These are phyloP conservation scores for Akanthomyces dipterigenus DNA, from an alignment of 2,329 filamentous ascomycete genomes.

Conservation along the genomic window DNA sequence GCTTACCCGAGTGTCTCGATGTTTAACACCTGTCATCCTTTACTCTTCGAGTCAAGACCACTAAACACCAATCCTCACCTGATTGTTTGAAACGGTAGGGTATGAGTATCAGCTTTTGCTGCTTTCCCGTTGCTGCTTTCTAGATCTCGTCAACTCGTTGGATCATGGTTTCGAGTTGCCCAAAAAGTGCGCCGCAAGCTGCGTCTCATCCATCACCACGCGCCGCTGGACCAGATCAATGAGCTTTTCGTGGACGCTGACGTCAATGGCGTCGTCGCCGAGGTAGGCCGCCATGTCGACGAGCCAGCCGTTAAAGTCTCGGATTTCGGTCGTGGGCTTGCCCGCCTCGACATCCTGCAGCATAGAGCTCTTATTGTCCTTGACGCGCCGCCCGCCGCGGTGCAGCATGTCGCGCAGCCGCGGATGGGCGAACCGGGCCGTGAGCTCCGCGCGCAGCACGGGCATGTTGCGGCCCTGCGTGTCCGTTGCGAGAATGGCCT, in stretches of 20 bases:
- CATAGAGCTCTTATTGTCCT: slow-evolving; percentile 54
- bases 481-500: slow-evolving; percentile 29
- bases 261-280: slow-evolving; percentile 18
- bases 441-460: slow-evolving; percentile 14
- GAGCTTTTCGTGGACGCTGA: slow-evolving; percentile 34
- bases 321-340: slow-evolving; percentile 44
- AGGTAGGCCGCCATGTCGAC: slow-evolving; percentile 39
- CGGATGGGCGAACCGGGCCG: slow-evolving; percentile 36
- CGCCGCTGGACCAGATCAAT: slow-evolving; percentile 36
- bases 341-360: slow-evolving; percentile 50
- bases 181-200: slow-evolving; percentile 26
- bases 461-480: slow-evolving; percentile 3
- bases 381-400: slow-evolving; percentile 40
- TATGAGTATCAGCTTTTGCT: not conserved
- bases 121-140: not conserved
- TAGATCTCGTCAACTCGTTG: not conserved
- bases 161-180: not conserved
- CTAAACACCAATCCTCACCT: not conserved
- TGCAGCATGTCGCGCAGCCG: slow-evolving; percentile 40
- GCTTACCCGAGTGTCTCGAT: not conserved
- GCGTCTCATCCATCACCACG: slow-evolving; percentile 24
- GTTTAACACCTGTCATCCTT: not conserved
- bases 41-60: not conserved
- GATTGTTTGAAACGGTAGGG: not conserved
- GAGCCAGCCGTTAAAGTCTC: slow-evolving; percentile 55